Conservation (phyloP, 2,329 filamentous ascomycete species). For the Aureobasidium uvarum region DNA sequence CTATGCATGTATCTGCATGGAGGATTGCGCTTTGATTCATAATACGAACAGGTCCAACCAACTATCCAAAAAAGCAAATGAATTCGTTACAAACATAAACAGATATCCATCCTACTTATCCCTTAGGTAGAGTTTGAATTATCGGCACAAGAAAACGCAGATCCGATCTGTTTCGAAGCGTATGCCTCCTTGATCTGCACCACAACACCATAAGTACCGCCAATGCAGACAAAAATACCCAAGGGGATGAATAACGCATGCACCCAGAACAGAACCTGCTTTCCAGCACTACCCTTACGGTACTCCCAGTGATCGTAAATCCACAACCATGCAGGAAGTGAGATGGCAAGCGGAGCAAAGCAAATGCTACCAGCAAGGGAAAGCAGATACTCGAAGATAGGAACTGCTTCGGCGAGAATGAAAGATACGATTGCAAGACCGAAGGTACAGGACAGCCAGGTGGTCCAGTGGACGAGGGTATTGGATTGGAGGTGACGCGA, state of each 20-base stretch:
- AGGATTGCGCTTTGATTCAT: background rate
- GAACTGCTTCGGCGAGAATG: constrained; percentile 54
- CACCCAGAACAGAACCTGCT: constrained; percentile 43
- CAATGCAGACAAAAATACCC: constrained; percentile 50
- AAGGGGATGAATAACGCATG: constrained; percentile 47
- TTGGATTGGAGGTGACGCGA: constrained; percentile 54
- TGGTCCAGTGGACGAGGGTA: constrained; percentile 52
- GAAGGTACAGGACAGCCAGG: constrained; percentile 51
- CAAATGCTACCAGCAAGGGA: constrained; percentile 51
- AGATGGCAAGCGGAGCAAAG: constrained; percentile 53
- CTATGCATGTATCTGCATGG: background rate
- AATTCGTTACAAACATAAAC: background rate
- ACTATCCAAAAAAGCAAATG: background rate
- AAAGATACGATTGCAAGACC: constrained; percentile 48
- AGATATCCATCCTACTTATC: background rate
- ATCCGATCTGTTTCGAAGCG: constrained; percentile 47
- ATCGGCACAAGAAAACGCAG: constrained; percentile 52
- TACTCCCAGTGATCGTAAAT: constrained; percentile 50
- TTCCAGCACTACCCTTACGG: constrained; percentile 39
- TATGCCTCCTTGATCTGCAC: constrained; percentile 55
- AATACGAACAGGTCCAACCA: background rate
- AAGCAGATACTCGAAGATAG: constrained; percentile 55
- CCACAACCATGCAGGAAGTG: constrained; percentile 53
- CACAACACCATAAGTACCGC: constrained; percentile 53
- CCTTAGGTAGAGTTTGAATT: constrained; percentile 39